Base-by-base conservation (phyloP, 257 asterid genomes). In the Jaltomata sinuosa region DNA sequence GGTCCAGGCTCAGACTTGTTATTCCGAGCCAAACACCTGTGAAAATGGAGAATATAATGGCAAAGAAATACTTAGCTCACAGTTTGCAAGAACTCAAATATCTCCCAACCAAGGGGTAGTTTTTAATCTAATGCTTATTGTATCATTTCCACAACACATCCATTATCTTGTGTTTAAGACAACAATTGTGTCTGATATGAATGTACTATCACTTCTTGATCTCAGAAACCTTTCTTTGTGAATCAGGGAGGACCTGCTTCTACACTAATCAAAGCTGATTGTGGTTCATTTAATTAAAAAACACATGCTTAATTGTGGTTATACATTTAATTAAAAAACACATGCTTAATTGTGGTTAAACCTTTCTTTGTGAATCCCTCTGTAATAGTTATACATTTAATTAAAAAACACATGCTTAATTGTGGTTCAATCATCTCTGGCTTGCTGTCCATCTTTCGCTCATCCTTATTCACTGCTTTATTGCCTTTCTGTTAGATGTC, bases 191-290 rank as follows among this genome's bases (percentile, higher is more conserved):
- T 53, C 8, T 53, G 15, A 79, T 34, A 36, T 53, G 65, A 32
- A 53, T 10, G 1, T 53, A 6, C n/a, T 36, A 36, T 36, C 3
- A 36, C 6, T 36, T 36, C 40, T 3, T 36, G 40, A 36, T 36
- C 40, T 2, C 40, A 36, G 40, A 36, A 36, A 36, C 40, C 40
- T 36, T 80, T 84, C 32, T 53, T 81, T 61, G 40, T 84, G 89
- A 69, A 84, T 83, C 92, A 94, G 98, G 93, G 87, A 32, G 88
- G 88, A 78, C 87, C 85, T 68, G 80, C 94, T 76, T 86, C 94
- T 16, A 87, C 94, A 85, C 86, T 94, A 79, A 88, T 89, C 79
- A 97, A 94, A 90, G 99, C 99, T 57, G 96, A 92, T 3, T 95
- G 94, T 79, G 98, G 93, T 82, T 84, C n/a, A n/a, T n/a, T n/a